A percentile compares a stretch with the other conserved stretches of the same genome.
Conservation (phyloP, 192 early-diverging fungal species). For the Coemansia sp. region DNA sequence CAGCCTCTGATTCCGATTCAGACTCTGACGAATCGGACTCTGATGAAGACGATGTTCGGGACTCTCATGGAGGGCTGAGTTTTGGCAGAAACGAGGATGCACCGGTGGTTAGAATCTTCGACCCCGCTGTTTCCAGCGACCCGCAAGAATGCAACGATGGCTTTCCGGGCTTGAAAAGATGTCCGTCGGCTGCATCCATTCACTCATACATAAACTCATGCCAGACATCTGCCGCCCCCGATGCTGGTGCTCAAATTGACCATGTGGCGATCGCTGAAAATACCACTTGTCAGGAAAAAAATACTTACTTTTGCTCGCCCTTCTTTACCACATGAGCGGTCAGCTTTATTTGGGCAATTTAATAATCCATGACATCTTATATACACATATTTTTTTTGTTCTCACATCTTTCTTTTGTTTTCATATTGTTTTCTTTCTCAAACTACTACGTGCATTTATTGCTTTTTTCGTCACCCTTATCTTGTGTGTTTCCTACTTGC, state of each 20-base stretch:
- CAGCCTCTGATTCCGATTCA: not conserved
- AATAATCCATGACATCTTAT: slow-evolving; percentile 2
- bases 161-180: slow-evolving; percentile 19
- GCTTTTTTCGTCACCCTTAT: not conserved
- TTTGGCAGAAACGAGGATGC: not conserved
- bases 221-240: not conserved
- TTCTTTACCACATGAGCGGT: slow-evolving; percentile 5
- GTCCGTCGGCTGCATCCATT: slow-evolving; percentile 15
- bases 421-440: not conserved
- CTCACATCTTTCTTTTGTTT: not conserved
- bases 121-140: not conserved
- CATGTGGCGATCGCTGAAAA: not conserved
- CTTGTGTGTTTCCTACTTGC: not conserved
- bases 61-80: not conserved
- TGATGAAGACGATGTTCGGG: not conserved
- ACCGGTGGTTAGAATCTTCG: not conserved
- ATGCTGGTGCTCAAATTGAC: not conserved
- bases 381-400: not conserved
- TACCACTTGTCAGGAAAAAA: not conserved
- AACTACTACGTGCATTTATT: slow-evolving; percentile 1
- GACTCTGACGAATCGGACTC: slow-evolving; percentile 1
- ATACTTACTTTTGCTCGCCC: not conserved
- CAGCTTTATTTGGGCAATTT: slow-evolving; percentile 2
- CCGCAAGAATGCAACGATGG: not conserved
- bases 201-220: slow-evolving; percentile 7